A percentile compares a stretch with the other conserved stretches of the same genome.
These are phyloP conservation scores for Orbilia oligospora DNA, from an alignment of 2,329 filamentous ascomycete genomes.

Conservation along the genomic window DNA sequence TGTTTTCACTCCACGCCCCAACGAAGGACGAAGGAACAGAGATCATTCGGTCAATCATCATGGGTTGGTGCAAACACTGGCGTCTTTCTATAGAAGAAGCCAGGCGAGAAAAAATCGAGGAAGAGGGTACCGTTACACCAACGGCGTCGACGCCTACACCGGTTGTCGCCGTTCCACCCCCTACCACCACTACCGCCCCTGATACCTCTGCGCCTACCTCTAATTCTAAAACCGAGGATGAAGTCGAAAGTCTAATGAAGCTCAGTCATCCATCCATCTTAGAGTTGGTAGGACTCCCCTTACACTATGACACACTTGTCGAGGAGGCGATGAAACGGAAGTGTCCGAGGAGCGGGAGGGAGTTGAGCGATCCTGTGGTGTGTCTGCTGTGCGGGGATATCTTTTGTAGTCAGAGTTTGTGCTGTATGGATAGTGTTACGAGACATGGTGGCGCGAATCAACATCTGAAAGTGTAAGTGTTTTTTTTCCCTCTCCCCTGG, in stretches of 20 bases:
- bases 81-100: conserved; percentile 46
- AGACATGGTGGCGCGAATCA: conserved; percentile 88
- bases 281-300: conserved; percentile 91
- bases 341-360: conserved; percentile 91
- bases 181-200: conserved; percentile 2
- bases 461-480: conserved; percentile 84
- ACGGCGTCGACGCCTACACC: conserved; percentile 33
- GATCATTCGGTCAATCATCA: conserved; percentile 70
- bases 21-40: conserved; percentile 67
- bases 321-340: conserved; percentile 87
- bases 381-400: conserved; percentile 98
- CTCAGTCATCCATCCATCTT: conserved; percentile 86
- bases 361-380: conserved; percentile 88
- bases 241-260: conserved; percentile 27
- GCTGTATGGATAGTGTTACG: conserved; percentile 77
- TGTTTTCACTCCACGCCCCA: conserved; percentile 75
- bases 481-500: neutral
- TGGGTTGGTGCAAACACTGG: conserved; percentile 64
- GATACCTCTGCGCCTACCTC: neutral
- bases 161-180: conserved; percentile 15
- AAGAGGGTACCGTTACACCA: conserved; percentile 57
- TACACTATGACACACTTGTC: conserved; percentile 91
- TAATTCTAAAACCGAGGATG: conserved; percentile 12
- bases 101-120: conserved; percentile 52
- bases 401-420: conserved; percentile 93